These are phyloP conservation scores for Auriscalpium orientale DNA, from an alignment of 768 basidiomycete species.

Conservation along the genomic window DNA sequence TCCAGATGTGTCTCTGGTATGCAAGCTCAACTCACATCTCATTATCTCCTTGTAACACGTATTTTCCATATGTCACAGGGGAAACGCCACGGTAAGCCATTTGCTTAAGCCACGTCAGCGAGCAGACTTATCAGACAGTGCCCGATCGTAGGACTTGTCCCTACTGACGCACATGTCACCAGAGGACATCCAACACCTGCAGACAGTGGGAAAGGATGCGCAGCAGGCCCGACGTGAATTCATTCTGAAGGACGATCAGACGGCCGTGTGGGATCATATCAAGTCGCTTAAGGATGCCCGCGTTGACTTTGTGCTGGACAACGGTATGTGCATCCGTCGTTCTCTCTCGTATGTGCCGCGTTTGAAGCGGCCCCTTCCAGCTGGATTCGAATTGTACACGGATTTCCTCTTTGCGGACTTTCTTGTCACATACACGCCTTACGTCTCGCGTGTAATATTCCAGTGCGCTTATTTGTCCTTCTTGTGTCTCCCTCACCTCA, in stretches of 20 bases:
- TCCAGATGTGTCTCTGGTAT: constrained; percentile 85
- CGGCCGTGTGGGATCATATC: constrained; percentile 65
- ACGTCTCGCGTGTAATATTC: constrained; percentile 76
- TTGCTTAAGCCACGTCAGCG: constrained; percentile 12
- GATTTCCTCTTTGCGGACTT: constrained; percentile 93
- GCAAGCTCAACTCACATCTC: neutral
- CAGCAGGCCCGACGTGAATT: constrained; percentile 69
- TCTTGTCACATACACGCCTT: constrained; percentile 81
- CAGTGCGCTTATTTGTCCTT: constrained; percentile 50
- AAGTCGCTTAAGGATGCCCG: constrained; percentile 41
- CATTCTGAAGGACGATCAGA: constrained; percentile 82
- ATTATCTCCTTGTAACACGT: neutral
- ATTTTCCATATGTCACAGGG: constrained; percentile 41
- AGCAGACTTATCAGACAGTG: neutral
- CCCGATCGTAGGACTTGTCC: constrained; percentile 68
- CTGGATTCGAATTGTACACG: constrained; percentile 92
- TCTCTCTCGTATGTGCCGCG: no score
- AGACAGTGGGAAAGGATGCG: constrained; percentile 75
- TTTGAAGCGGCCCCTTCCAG: constrained; percentile 28
- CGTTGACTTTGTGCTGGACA: constrained; percentile 88
- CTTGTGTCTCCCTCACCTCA: neutral
- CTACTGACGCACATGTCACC: constrained; percentile 81
- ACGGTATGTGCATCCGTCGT: constrained; percentile 41
- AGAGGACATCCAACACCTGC: constrained; percentile 75
- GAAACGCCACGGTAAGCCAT: constrained; percentile 74